Base-by-base conservation (phyloP, 108 stramenopile species). In the Discostella pseudostelligera region DNA sequence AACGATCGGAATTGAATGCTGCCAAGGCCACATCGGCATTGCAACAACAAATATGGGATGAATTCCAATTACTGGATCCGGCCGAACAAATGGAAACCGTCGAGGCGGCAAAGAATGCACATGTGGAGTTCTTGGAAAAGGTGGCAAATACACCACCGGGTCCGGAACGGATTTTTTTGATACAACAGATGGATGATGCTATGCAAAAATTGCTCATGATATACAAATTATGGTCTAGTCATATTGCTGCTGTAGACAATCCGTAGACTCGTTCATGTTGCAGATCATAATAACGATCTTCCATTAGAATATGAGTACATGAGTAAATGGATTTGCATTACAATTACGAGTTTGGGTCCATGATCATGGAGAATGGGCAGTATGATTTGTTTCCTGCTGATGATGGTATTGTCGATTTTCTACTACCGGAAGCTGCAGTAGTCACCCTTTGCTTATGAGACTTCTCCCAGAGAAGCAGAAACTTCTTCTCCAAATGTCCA, bases 311-410 rank as follows among this genome's bases (percentile, higher is more conserved):
- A n/a, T n/a, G n/a, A n/a, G n/a, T n/a, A n/a, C n/a, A n/a, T n/a
- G n/a, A n/a, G n/a, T n/a, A n/a, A n/a, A n/a, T n/a, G n/a, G n/a
- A n/a, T n/a, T 32, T 32, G 32, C 32, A 32, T 32, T 32, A 32
- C 3, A 5, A 4, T 32, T 32, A 3, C 5, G 5, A 32, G 3
- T 32, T 47, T 10, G 83, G 83, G 29, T 67, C 47, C 43, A 83
- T 83, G 19, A 83, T 59, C 85, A 83, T 83, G 7, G 85, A 81
- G 62, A 86, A 86, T 8, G 85, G 85, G 43, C 85, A 86, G 16
- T 58, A 48, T 20, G 70, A 63, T 36, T 53, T 72, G 7, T 17
- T 48, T 39, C 3, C 40, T 11, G 14, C n/a, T 43, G 17, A 45
- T 50, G 29, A 53, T 46, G 49, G 8, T 39, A 19, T 29, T 50